Base-by-base conservation (phyloP, 768 basidiomycete genomes). In the Boletus eberwhitei region DNA sequence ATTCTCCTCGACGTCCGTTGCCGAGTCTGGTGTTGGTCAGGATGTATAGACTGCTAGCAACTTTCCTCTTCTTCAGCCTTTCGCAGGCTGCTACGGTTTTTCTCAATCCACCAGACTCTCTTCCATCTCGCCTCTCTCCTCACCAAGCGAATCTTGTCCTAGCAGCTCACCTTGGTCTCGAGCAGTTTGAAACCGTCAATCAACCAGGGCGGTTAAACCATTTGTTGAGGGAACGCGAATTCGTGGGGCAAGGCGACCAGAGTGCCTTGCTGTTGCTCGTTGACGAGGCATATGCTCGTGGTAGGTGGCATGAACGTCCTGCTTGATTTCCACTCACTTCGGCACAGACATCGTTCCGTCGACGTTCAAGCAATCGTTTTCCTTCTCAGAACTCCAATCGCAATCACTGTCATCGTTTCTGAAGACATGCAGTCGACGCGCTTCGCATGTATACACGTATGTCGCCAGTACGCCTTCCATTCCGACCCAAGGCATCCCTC, bases 81-180 rank as follows among this genome's bases (percentile, higher is more conserved):
- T 74, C 76, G 35, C 72, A 71, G 55, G 85, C 86, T 21, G 74
- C 85, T 9, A 71, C 79, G 42, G 78, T 89, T 29, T 89, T 84
- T 65, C 73, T 89, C 17, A 77, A 77, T 52, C 84, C 88, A 39
- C 58, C 67, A 8, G 58, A 73, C 3, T 64, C 67, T 13, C 62
- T 75, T 41, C 75, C 70, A 1, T 62, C 78, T 5, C 70, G 59
- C 19, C 70, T 84, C 24, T 77, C 80, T 19, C 74, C 77, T 26
- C 75, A 78, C 39, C 79, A 82, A 47, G 85, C 85, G 40, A 83
- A 78, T 60, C 76, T 81, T 35, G 81, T 76, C 7, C 73, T 91
- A 32, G 80, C 87, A 19, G 81, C 79, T 50, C 87, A 90, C 66
- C 78, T 90, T 12, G 83, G 85, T n/a, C 77, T 90, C 6, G 88